Conservation (phyloP, 2,329 filamentous ascomycete species). For the Alternaria arbusti region DNA sequence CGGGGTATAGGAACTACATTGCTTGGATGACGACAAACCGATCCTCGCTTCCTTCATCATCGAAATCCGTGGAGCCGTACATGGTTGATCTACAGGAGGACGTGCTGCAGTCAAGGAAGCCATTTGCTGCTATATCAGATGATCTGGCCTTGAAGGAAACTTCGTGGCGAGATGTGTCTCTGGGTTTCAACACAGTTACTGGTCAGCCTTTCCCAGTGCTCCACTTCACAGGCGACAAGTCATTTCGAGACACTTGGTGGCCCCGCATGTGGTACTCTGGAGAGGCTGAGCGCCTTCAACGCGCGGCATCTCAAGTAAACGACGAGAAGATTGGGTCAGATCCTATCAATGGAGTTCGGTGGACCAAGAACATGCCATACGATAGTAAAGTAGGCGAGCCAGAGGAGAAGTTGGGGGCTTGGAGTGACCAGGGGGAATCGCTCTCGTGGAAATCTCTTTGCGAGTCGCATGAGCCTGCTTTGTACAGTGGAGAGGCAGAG, state of each 20-base stretch:
- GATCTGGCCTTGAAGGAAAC: neutral
- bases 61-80: neutral
- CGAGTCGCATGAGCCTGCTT: neutral
- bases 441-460: neutral
- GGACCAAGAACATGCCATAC: neutral
- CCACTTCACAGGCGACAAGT: constrained; percentile 2
- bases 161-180: neutral
- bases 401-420: neutral
- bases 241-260: constrained; percentile 1
- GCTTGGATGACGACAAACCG: neutral
- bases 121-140: neutral
- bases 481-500: neutral
- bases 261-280: neutral
- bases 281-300: neutral
- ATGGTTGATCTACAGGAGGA: neutral
- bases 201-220: neutral
- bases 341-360: neutral
- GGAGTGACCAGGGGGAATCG: neutral
- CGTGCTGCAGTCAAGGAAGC: neutral
- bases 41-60: neutral
- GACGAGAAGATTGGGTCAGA: neutral
- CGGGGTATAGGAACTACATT: neutral
- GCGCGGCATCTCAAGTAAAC: neutral
- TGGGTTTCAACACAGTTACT: constrained; percentile 2
- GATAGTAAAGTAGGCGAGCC: neutral